Evolutionary conservation across 192 early-diverging fungal genomes (phyloP).

Genomic region (Rhizoclosmatium sp.): DNA sequence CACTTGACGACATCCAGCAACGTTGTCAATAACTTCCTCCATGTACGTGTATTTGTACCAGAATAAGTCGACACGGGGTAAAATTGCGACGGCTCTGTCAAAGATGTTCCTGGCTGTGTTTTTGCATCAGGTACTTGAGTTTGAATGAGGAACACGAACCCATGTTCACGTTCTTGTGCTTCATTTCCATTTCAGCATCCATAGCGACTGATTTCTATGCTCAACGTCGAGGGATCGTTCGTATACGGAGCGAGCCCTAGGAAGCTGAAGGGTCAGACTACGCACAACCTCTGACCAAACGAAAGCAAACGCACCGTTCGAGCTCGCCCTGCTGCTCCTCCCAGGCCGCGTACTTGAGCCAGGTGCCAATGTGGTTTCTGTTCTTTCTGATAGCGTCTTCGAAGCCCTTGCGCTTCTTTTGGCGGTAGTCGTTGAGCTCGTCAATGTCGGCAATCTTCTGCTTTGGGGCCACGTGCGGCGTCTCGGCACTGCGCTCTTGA

Average conservation of each 20-base stretch:
- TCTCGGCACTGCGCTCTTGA: constrained; percentile 77
- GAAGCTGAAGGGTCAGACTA: not conserved
- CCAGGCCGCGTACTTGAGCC: constrained; percentile 97
- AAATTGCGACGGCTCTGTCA: constrained; percentile 86
- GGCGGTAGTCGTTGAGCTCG: constrained; percentile 90
- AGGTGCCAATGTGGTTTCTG: constrained; percentile 83
- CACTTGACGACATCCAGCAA: constrained; percentile 85
- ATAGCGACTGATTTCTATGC: constrained; percentile 83
- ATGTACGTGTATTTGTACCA: constrained; percentile 98
- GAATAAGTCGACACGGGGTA: constrained; percentile 76
- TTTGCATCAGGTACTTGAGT: not conserved
- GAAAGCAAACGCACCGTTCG: constrained; percentile 61
- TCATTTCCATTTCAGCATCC: constrained; percentile 97
- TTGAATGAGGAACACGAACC: not conserved
- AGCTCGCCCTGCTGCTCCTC: constrained; percentile 92
- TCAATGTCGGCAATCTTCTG: constrained; percentile 93
- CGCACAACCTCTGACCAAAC: not conserved
- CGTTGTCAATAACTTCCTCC: constrained; percentile 96
- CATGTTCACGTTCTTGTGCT: constrained; percentile 89
- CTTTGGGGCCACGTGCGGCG: constrained; percentile 70
- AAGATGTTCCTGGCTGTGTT: constrained; percentile 88
- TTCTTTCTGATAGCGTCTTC: constrained; percentile 91
- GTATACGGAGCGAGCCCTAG: constrained; percentile 61
- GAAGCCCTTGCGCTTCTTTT: constrained; percentile 90
- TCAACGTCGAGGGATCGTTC: constrained; percentile 95